Base-by-base conservation (phyloP, 768 basidiomycete species). In the Mycena maculata region DNA sequence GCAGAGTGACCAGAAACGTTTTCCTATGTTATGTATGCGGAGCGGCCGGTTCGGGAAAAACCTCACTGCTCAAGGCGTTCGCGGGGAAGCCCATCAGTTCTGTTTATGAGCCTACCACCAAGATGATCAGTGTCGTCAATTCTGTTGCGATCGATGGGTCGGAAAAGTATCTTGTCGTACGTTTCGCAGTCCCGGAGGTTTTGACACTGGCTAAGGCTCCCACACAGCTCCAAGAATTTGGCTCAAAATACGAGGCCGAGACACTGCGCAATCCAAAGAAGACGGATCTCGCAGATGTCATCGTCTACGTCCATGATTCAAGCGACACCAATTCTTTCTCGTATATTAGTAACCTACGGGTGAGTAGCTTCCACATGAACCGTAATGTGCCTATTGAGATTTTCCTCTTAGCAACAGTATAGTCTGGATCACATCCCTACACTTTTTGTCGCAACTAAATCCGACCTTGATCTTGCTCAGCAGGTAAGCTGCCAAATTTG, bases 311-410 rank as follows among this genome's bases (percentile, higher is more conserved):
- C 33, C 90, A 98, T 74, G 97, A 99, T 79, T 98, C 96, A 50
- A 96, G 94, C 75, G 97, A 99, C 76, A 98, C 97, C 42, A 99
- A 99, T 80, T 98, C 95, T 12, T 99, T 99, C 78, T 96, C 95
- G 50, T 98, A 99, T 80, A 95, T 99, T 77, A 96, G 95, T 73
- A 98, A 97, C 81, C 82, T 98, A 73, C 88, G 97, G 77, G 96
- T 97, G 76, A 72, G 77, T 78, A 59, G 12, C 52, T 31, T 60
- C 50, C 44, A 7, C 38, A 39, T 28, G 23, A 27, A 33, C 8
- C 12, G 33, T 25, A n/a, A 44, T 63, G 61, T 64, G 72, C 75
- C 71, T 72, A 63, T 33, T 36, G 33, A 36, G 33, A 36, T 49
- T 41, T 38, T 75, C 61, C 48, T 58, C 27, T 39, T 79, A 98